Base-by-base conservation (phyloP, 805 yeast genomes). In the Candida tammaniensis region DNA sequence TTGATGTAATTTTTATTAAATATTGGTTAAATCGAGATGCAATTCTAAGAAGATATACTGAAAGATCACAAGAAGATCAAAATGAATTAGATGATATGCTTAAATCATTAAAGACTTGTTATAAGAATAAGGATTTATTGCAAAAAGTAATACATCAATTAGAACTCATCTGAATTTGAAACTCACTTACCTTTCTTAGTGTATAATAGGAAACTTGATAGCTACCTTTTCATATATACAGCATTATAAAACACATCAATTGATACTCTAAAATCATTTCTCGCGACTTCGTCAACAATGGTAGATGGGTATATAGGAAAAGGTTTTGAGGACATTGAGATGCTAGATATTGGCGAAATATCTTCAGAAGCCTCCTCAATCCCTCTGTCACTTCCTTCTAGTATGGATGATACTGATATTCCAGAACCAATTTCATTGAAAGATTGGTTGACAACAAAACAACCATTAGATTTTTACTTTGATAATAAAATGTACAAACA, bases 371-470 rank as follows among this genome's bases (percentile, higher is more conserved):
- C 61, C 12, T 35, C 48, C 4, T 38, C 47, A 10, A 36, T 38
- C 13, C 41, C 44, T 5, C n/a, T n/a, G n/a, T n/a, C n/a, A n/a
- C n/a, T n/a, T n/a, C n/a, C n/a, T n/a, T 38, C 42, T 3, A 25
- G 29, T 4, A 36, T 36, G 26, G 39, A 30, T 9, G 26, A 33
- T 20, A 35, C 27, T 11, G 20, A 27, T 7, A 16, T 16, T 7
- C 49, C 48, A 18, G 40, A 43, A n/a, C 58, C 61, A 38, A 51
- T 62, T 60, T 43, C 71, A 54, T 46, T 80, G 61, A 56, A 67
- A 61, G 61, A 56, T 59, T 51, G 78, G 80, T 43, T 76, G 62
- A 19, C 54, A 51, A 35, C 66, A 54, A 54, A 55, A 22, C 52
- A 54, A 24, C 47, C 52, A 7, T 51, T 57, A 23, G 62, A 61